These are phyloP conservation scores for Zymoseptoria ardabiliae DNA, from an alignment of 2,329 filamentous ascomycete genomes.

Conservation along the genomic window DNA sequence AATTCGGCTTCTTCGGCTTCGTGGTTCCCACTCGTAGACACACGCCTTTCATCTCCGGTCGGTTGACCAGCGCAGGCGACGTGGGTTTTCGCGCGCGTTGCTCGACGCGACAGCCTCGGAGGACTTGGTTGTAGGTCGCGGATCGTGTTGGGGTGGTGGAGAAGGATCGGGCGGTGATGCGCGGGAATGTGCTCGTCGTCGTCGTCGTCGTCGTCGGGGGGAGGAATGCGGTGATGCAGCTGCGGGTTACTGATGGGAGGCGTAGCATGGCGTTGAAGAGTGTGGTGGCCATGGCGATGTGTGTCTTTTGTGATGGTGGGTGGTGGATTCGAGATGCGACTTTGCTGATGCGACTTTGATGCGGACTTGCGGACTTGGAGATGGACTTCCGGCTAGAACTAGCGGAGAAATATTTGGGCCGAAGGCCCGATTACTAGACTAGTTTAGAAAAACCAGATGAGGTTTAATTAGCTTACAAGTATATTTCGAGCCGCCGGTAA, in stretches of 20 bases:
- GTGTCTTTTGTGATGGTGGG: not conserved
- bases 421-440: too few relatives aligned
- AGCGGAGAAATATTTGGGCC: too few relatives aligned
- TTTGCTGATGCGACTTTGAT: not conserved
- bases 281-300: constrained; percentile 32
- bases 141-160: constrained; percentile 32
- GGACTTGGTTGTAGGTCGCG: constrained; percentile 46
- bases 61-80: constrained; percentile 67
- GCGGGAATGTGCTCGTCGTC: constrained; percentile 12
- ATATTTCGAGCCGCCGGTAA: too few relatives aligned
- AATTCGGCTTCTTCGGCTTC: constrained; percentile 98
- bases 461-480: too few relatives aligned
- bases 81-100: constrained; percentile 78
- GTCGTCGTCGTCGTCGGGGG: constrained; percentile 15
- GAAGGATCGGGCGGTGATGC: constrained; percentile 29
- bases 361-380: not conserved
- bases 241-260: constrained; percentile 24
- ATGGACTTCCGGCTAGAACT: not conserved
- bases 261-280: constrained; percentile 34
- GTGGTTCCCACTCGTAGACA: constrained; percentile 90
- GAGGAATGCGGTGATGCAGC: constrained; percentile 19
- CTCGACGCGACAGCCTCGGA: constrained; percentile 64
- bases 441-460: too few relatives aligned
- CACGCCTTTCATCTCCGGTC: constrained; percentile 86
- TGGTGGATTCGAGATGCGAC: not conserved